Base-by-base conservation (phyloP, 257 asterid species). In the Petrea volubilis region DNA sequence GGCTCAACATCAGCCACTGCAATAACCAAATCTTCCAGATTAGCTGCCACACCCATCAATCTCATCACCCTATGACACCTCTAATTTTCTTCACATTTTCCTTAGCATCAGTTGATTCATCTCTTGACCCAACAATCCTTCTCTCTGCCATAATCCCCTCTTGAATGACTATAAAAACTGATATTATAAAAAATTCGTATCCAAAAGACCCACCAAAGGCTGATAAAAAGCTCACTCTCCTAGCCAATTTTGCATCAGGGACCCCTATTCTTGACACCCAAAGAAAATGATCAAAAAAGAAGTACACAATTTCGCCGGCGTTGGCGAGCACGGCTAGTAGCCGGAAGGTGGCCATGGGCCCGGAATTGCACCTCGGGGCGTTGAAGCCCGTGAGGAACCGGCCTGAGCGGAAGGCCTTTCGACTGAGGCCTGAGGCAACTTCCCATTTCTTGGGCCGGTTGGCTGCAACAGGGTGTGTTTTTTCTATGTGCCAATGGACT, bases 161-260 rank as follows among this genome's bases (percentile, higher is more conserved):
- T 18, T 44, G 23, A 0, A 94, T 91, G 67, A 91, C 47, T 10
- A 91, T 83, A 25, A 77, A 72, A 82, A 87, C 97, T 20, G 89
- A 29, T 15, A 88, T 61, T 5, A 94, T 60, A 72, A 89, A 91
- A 50, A 87, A 94, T 17, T 89, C 34, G 80, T 91, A 94, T 24
- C 97, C 97, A 24, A 89, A 80, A 1, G 96, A 81, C 91, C 90
- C 98, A 40, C 98, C 98, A 33, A 91, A 93, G 0, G 97, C 98
- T 0, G 98, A 94, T 17, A 94, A 64, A 41, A 89, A 94, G 84
- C 98, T 86, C 97, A 86, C 85, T 24, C 71, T 82, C 66, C 74
- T 76, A 0, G 97, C 96, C 57, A 89, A 56, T 8, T 77, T 82
- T n/a, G 84, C 71, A n/a, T 91, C 86, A n/a, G 91, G 59, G 0